phyloP scores from a whole-genome alignment of 2,329 filamentous ascomycete genomes.

The Lachnellula subtilissima region DNA sequence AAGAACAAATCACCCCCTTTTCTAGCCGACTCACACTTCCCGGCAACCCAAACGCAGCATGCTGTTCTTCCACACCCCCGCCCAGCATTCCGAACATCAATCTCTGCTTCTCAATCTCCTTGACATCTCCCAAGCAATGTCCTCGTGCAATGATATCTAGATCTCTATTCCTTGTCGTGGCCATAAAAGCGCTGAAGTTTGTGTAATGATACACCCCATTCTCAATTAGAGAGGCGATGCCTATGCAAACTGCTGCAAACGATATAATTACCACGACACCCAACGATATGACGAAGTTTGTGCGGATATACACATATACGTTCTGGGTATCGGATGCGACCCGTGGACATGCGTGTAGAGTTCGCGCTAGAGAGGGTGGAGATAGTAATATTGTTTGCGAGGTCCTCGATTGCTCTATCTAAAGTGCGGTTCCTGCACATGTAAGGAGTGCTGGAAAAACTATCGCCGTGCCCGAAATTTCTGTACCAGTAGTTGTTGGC shows the following conservation, averaged over 20 bases:
- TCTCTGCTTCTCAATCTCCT: not conserved
- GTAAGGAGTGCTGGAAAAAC: not conserved
- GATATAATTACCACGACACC: not conserved
- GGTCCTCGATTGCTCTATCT: constrained; percentile 15
- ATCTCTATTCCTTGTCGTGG: constrained; percentile 5
- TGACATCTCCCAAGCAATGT: constrained; percentile 4
- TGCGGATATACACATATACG: not conserved
- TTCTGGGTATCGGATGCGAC: not conserved
- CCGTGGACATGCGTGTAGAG: not conserved
- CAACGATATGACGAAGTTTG: constrained; percentile 1
- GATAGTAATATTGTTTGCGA: constrained; percentile 24
- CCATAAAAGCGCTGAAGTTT: constrained; percentile 12
- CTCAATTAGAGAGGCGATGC: not conserved
- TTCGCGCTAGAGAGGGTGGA: constrained; percentile 10
- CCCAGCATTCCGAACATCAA: constrained; percentile 5
- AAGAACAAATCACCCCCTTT: too few species aligned
- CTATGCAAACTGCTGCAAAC: not conserved
- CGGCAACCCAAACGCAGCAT: not conserved
- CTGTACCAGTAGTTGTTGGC: not conserved
- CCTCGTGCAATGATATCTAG: constrained; percentile 8
- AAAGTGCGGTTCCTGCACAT: constrained; percentile 20
- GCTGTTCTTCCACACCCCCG: not conserved
- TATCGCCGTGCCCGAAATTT: too few species aligned
- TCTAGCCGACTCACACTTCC: too few species aligned
- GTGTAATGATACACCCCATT: constrained; percentile 13